phyloP scores from a whole-genome alignment of 768 basidiomycete species.

The Candolleomyces efflorescens region DNA sequence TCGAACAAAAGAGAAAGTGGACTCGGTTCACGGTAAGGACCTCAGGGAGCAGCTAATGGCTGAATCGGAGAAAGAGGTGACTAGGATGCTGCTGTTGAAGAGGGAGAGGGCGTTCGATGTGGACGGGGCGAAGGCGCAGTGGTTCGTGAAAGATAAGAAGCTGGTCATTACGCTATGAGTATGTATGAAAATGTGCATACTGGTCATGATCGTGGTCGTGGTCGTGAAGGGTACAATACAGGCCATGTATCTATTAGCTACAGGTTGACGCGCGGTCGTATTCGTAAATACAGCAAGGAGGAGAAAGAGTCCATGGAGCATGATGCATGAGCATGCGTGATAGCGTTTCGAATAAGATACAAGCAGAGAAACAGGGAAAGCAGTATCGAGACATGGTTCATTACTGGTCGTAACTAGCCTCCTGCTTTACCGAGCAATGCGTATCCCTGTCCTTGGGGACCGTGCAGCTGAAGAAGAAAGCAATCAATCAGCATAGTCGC shows the following conservation, averaged over 20 bases:
- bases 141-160: constrained; percentile 52
- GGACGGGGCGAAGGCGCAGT: constrained; percentile 61
- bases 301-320: not conserved
- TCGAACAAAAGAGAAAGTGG: not conserved
- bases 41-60: constrained; percentile 15
- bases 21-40: too few relatives aligned
- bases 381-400: not conserved
- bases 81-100: constrained; percentile 44
- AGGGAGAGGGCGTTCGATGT: constrained; percentile 56
- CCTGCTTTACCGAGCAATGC: constrained; percentile 45
- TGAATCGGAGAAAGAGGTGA: constrained; percentile 27
- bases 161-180: constrained; percentile 33
- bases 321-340: not conserved
- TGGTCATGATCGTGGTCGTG: too few relatives aligned
- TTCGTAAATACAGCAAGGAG: not conserved
- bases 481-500: not conserved
- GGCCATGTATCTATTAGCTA: too few relatives aligned
- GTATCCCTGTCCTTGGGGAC: constrained; percentile 71
- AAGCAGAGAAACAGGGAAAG: not conserved
- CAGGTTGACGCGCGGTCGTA: too few relatives aligned
- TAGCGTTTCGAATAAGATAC: not conserved
- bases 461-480: constrained; percentile 49
- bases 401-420: constrained; percentile 15
- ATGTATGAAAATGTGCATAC: constrained; percentile 7
- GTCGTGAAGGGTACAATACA: too few relatives aligned